A percentile compares a stretch with the other conserved stretches of the same genome.
phyloP scores from a whole-genome alignment of 1,284 basidiomycete species.

The Tylopilus orsonianus region DNA sequence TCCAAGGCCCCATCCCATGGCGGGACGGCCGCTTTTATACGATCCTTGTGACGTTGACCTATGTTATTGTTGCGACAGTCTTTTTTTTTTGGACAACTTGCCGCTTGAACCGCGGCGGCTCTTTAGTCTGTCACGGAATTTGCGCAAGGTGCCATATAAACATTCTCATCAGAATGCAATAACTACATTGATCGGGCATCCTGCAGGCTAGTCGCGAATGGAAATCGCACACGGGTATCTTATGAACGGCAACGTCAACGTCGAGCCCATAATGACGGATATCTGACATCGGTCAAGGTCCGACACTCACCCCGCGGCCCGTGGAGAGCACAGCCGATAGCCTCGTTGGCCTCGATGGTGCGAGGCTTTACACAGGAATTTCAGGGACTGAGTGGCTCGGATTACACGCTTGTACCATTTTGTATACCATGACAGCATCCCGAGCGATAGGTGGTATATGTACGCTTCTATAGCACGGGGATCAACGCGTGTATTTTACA shows the following conservation, averaged over 20 bases:
- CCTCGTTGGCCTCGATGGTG: slow-evolving; percentile 18
- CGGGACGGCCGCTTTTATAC: slow-evolving; percentile 26
- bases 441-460: slow-evolving; percentile 18
- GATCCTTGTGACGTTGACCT: slow-evolving; percentile 3
- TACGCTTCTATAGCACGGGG: slow-evolving; percentile 26
- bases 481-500: slow-evolving; percentile 24
- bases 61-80: slow-evolving; percentile 12
- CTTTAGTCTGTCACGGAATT: slow-evolving; percentile 26
- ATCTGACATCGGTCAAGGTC: slow-evolving; percentile 14
- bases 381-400: slow-evolving; percentile 23
- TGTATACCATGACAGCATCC: slow-evolving; percentile 31
- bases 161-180: slow-evolving; percentile 21
- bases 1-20: not conserved
- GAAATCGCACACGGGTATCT: slow-evolving; percentile 14
- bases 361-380: slow-evolving; percentile 14
- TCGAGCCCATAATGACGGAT: slow-evolving; percentile 22
- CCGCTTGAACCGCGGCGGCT: slow-evolving; percentile 9
- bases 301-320: slow-evolving; percentile 16
- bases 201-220: slow-evolving; percentile 24
- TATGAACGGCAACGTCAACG: slow-evolving; percentile 21
- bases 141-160: slow-evolving; percentile 13
- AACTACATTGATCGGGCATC: slow-evolving; percentile 25
- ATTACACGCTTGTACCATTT: slow-evolving; percentile 22
- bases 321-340: slow-evolving; percentile 25
- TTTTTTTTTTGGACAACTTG: slow-evolving; percentile 11